Evolutionary conservation across 2,329 filamentous ascomycete species (phyloP).

Genomic region (Cordyceps cateniannulata): DNA sequence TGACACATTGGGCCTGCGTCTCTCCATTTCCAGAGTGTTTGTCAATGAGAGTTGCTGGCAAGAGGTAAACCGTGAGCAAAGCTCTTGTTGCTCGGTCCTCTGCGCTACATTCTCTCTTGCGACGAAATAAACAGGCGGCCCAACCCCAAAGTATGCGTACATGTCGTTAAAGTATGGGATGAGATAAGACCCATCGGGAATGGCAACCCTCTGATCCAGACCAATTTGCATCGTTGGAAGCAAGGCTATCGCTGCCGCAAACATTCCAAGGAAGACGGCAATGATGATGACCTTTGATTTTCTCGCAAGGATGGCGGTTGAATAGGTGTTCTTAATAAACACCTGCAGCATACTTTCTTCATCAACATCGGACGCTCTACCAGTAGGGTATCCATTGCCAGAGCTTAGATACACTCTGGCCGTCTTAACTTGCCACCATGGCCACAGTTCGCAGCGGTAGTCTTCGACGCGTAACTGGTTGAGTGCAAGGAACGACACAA

Average conservation of each 20-base stretch:
- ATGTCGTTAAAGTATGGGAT: conserved; percentile 96
- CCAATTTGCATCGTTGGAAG: conserved; percentile 81
- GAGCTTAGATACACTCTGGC: conserved; percentile 60
- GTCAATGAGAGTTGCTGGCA: conserved; percentile 79
- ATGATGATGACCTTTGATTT: conserved; percentile 73
- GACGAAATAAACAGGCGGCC: conserved; percentile 95
- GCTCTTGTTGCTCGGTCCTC: conserved; percentile 68
- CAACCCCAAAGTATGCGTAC: conserved; percentile 84
- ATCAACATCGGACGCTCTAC: conserved; percentile 62
- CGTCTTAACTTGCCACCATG: conserved; percentile 75
- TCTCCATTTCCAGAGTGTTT: conserved; percentile 88
- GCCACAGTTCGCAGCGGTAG: conserved; percentile 83
- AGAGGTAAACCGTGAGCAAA: conserved; percentile 87
- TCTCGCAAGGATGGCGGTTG: conserved; percentile 71
- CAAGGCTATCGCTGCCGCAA: conserved; percentile 77
- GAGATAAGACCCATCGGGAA: conserved; percentile 89
- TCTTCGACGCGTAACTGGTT: conserved; percentile 90
- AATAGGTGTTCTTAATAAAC: conserved; percentile 88
- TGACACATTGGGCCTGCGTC: conserved; percentile 80
- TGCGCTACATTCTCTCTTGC: conserved; percentile 74
- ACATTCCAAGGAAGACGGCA: conserved; percentile 76
- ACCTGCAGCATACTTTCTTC: conserved; percentile 79
- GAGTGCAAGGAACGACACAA: conserved; percentile 81
- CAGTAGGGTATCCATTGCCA: conserved; percentile 47
- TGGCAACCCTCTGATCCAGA: conserved; percentile 88